Conservation (phyloP, 2,329 filamentous ascomycete species). For the Coniochaeta sp. region DNA sequence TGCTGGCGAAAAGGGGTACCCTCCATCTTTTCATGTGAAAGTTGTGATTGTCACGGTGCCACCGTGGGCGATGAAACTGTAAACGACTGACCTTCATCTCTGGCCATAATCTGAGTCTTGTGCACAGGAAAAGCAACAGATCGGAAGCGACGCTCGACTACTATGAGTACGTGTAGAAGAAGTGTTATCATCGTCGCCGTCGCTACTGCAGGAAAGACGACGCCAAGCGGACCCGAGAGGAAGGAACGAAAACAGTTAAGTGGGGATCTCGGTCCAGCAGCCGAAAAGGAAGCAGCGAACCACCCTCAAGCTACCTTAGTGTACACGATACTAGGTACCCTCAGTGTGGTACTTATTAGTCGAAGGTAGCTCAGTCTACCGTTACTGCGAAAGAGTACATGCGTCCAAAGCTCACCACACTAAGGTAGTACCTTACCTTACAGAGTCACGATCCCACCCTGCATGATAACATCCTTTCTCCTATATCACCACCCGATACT, state of each 20-base stretch:
- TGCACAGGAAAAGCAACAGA: background rate
- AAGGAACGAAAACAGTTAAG: background rate
- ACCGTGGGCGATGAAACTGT: background rate
- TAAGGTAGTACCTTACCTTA: too few relatives aligned
- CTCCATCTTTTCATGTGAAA: background rate
- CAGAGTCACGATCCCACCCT: background rate
- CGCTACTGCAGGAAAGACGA: background rate
- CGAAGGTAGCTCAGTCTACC: too few relatives aligned
- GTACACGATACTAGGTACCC: too few relatives aligned
- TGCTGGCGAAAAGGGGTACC: slow-evolving; percentile 1
- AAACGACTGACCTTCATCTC: too few relatives aligned
- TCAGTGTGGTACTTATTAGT: too few relatives aligned
- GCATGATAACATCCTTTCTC: background rate
- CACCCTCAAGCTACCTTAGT: too few relatives aligned
- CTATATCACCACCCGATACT: background rate
- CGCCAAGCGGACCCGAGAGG: background rate
- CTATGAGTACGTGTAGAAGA: background rate
- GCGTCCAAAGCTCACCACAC: too few relatives aligned
- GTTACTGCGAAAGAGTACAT: too few relatives aligned
- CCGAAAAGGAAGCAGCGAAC: background rate
- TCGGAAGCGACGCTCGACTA: background rate
- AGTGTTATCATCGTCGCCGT: background rate
- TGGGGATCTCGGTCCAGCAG: background rate
- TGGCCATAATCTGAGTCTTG: background rate
- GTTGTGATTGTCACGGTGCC: background rate